phyloP scores from a whole-genome alignment of 208 protist species.

The Willaertia magna region DNA sequence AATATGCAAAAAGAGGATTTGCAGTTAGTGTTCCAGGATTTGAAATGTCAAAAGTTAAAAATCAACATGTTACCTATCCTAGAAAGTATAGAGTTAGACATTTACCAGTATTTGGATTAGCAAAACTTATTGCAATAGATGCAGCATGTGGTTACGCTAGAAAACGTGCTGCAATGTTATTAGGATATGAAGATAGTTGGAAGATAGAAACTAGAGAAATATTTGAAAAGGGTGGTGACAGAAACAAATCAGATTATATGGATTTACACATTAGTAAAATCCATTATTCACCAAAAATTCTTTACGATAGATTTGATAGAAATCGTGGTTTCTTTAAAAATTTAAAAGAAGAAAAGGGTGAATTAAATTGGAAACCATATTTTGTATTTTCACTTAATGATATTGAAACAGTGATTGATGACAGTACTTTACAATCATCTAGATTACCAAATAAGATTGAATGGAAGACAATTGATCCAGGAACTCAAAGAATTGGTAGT shows the following conservation, averaged over 20 bases:
- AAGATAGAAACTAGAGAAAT: background rate
- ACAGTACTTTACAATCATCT: background rate
- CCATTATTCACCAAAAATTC: background rate
- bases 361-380: background rate
- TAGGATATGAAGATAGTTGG: background rate
- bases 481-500: background rate
- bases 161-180: background rate
- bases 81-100: background rate
- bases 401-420: background rate
- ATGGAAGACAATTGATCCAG: background rate
- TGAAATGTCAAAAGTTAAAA: background rate
- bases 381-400: background rate
- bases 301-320: background rate
- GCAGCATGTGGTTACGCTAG: background rate
- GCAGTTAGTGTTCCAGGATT: slow-evolving; percentile 14
- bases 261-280: background rate
- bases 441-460: background rate
- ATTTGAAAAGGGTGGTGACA: background rate
- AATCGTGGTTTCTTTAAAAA: too few relatives aligned
- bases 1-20: slow-evolving; percentile 23
- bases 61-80: background rate
- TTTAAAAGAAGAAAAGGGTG: too few relatives aligned
- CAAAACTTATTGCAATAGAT: background rate
- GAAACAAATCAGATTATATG: background rate
- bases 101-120: background rate